phyloP scores from a whole-genome alignment of 495 filamentous ascomycete species.

The Neurospora discreta region DNA sequence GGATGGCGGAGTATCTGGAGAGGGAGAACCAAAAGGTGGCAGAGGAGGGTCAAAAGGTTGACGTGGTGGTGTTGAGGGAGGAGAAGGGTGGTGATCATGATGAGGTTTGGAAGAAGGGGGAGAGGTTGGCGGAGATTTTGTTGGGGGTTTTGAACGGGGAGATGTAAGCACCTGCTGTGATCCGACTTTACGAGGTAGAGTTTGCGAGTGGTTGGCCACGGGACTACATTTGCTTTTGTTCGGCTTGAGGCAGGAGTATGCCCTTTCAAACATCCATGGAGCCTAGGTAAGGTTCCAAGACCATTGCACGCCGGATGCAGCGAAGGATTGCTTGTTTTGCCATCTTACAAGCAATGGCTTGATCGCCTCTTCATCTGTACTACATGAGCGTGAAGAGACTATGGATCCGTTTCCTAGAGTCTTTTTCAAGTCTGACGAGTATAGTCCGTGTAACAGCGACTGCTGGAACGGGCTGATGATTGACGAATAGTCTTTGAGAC shows the following conservation, averaged over 20 bases:
- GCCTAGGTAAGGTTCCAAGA: neutral
- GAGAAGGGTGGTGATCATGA: conserved; percentile 16
- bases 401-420: neutral
- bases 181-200: neutral
- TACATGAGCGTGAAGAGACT: neutral
- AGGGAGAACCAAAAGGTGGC: neutral
- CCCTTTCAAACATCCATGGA: neutral
- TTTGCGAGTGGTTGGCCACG: neutral
- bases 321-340: neutral
- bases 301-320: neutral
- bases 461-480: neutral
- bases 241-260: neutral
- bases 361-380: neutral
- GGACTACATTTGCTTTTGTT: neutral
- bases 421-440: neutral
- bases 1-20: conserved; percentile 12
- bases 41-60: neutral
- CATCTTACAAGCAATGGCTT: neutral
- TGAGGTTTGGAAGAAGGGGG: conserved; percentile 16
- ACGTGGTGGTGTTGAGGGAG: conserved; percentile 4
- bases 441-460: neutral
- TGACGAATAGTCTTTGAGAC: neutral
- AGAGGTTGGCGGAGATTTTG: conserved; percentile 12
- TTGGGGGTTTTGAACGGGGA: conserved; percentile 1
- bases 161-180: neutral